These are phyloP conservation scores for Ambrosiella cleistominuta DNA, from an alignment of 2,329 filamentous ascomycete species.

Conservation along the genomic window DNA sequence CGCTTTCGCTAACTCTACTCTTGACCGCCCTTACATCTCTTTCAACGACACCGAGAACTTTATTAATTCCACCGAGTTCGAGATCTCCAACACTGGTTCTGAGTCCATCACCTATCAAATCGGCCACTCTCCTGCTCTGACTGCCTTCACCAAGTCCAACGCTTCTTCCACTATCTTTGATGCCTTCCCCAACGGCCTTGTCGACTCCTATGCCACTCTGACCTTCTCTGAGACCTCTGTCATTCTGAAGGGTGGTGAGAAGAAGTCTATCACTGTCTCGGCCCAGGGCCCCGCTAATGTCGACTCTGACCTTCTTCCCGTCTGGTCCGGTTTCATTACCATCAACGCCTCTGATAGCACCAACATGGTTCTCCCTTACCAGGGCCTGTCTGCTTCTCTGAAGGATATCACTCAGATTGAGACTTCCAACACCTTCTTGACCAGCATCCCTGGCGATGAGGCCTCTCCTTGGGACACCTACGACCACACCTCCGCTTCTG, in stretches of 20 bases:
- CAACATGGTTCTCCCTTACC: conserved; percentile 23
- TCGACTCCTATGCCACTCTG: conserved; percentile 25
- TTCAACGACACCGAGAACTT: conserved; percentile 49
- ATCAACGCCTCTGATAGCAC: conserved; percentile 23
- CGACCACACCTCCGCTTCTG: conserved; percentile 18
- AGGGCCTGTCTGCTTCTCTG: conserved; percentile 20
- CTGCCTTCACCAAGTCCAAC: conserved; percentile 33
- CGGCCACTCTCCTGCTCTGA: conserved; percentile 31
- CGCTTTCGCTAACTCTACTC: conserved; percentile 33
- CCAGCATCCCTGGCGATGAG: conserved; percentile 18
- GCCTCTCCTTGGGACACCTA: conserved; percentile 12
- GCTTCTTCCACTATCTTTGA: conserved; percentile 21
- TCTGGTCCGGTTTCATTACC: conserved; percentile 27
- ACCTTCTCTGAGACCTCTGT: conserved; percentile 26
- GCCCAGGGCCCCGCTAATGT: conserved; percentile 19
- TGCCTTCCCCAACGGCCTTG: conserved; percentile 28
- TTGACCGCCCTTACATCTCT: conserved; percentile 38
- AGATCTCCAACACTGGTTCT: conserved; percentile 35
- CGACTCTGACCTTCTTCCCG: conserved; percentile 20
- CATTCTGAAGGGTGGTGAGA: conserved; percentile 18
- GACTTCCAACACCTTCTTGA: conserved; percentile 16
- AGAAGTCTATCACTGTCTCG: conserved; percentile 18
- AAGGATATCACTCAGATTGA: conserved; percentile 22
- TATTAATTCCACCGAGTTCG: conserved; percentile 30
- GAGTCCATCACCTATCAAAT: conserved; percentile 34